phyloP scores from a whole-genome alignment of 345 rosid genomes.

The Eucalyptus globulus region DNA sequence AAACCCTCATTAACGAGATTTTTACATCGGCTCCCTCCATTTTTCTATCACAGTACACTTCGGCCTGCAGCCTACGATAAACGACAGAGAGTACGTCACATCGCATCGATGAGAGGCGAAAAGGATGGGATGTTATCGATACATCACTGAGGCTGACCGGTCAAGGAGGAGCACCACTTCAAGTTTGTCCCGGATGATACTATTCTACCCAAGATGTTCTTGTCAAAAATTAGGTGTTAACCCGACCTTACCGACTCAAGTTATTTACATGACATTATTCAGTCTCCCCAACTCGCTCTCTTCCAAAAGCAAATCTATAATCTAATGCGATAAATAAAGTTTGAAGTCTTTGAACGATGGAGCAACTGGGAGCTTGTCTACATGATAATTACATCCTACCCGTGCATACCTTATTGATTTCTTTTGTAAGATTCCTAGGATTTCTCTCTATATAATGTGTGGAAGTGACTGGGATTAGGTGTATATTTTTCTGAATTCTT shows the following conservation, averaged over 20 bases:
- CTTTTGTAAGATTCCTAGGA: not conserved
- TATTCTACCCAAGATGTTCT: too few species aligned
- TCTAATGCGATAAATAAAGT: not conserved
- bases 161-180: not conserved
- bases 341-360: not conserved
- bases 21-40: not conserved
- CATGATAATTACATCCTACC: not conserved
- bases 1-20: not conserved
- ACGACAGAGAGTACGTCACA: not conserved
- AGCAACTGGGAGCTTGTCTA: not conserved
- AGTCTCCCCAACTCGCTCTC: not conserved
- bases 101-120: not conserved
- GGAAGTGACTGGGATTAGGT: not conserved
- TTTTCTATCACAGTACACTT: not conserved
- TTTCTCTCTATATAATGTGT: not conserved
- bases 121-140: not conserved
- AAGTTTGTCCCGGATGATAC: not conserved
- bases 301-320: not conserved
- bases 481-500: not conserved
- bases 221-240: too few species aligned
- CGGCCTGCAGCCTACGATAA: not conserved
- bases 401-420: not conserved
- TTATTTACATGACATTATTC: not conserved
- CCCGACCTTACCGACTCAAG: not conserved
- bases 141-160: not conserved